Evolutionary conservation across 768 basidiomycete species (phyloP), one percentile per base, ranked within the genome.

Genomic region (Lactifluus echinatus): DNA sequence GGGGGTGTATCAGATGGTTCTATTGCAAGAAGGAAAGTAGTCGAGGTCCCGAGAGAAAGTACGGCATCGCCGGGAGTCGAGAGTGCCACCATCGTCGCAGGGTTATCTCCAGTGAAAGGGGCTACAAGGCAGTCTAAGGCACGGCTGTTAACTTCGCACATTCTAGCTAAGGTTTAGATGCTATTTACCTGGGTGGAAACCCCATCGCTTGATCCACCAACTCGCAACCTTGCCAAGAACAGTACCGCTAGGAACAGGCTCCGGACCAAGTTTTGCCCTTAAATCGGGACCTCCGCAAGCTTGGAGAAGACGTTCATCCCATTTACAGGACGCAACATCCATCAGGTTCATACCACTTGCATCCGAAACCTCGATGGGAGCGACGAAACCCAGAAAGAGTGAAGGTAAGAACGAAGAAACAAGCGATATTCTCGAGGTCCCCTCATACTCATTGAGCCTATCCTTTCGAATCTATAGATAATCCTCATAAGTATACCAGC

Each of bases 331-430:
- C 29, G 84, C 70, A 50, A 92, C 80, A 60, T 89, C 75, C 85
- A 89, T 92, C 28, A 93, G 72, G 67, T 93, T 93, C 89, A 90
- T 93, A 0, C 92, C 92, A 66, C 87, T 90, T 2, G 89, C 89
- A 69, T 93, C 92, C 24, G 84, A 83, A n/a, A 85, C 81, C 64
- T 94, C 92, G 51, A 91, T 84, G 0, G 89, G 87, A 10, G 85
- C 86, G 61, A 92, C 79, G 48, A 72, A 70, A 3, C 89, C 87
- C 47, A 91, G 74, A 67, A 93, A 85, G n/a, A 95, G 68, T 0
- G 90, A 91, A 4, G 89, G 79, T 57, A 92, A 74, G 73, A 89
- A 92, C 17, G 87, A 89, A 12, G 87, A 89, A 8, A 93, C 84
- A 31, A 94, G 76, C 8, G 87, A 88, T 40, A 95, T 83, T 36